Evolutionary conservation across 805 yeast genomes (phyloP), one percentile per base, ranked within the genome.

Genomic region (Nakazawaea wickerhamii): DNA sequence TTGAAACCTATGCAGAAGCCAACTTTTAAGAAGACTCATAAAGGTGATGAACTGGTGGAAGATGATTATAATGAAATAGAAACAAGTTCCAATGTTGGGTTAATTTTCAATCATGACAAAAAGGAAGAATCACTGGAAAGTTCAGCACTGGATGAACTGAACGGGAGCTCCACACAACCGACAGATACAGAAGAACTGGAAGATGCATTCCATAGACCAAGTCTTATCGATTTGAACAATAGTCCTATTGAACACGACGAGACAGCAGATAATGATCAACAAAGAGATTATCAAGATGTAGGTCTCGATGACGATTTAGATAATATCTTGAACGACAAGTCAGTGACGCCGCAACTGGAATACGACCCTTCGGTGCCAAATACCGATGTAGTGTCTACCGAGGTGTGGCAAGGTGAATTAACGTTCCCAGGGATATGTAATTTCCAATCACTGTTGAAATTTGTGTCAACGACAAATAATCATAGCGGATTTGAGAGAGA

Each of bases 31-130:
- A 71, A 88, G 53, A 86, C 96, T 3, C 95, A 88, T 58, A 85
- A 84, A 58, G 96, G 96, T 20, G 95, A 89, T 48, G 90, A 84
- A 55, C 59, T 84, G n/a, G 71, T 86, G 5, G 95, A 84, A 32
- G 75, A 70, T 19, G 75, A 69, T 30, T 58, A 56, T 37, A 59
- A 57, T 28, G 54, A 56, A 10, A 21, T 15, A 10, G 46, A 55
- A 15, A 21, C 8, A 53, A 19, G 53, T 54, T 46, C 47, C 51
- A 14, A 45, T 57, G 40, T 43, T 51, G 36, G 53, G 52, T 38
- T 60, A 55, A 45, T 53, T 55, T 30, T 60, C 56, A 31, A 43
- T 46, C 20, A 26, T 57, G 11, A 33, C 25, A 55, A 50, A 31
- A 55, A 54, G 37, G 50, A n/a, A 51, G 22, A 45, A 42, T 21